Evolutionary conservation across 2,329 filamentous ascomycete genomes (phyloP).

Genomic region (Colletotrichum cuscutae): DNA sequence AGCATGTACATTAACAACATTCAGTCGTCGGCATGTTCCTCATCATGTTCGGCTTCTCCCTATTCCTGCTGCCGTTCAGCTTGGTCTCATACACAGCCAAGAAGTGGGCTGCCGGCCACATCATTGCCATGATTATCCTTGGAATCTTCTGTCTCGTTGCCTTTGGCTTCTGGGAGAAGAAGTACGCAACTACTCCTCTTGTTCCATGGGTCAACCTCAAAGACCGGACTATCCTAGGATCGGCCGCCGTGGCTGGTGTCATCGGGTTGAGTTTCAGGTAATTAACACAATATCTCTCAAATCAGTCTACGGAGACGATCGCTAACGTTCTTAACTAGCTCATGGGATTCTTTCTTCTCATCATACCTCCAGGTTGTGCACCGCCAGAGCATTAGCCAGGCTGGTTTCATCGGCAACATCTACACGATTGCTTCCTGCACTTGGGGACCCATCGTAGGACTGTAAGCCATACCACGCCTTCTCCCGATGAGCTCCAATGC

Average conservation of each 20-base stretch:
- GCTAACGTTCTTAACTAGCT: slow-evolving; percentile 36
- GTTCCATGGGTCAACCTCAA: slow-evolving; percentile 53
- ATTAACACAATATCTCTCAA: slow-evolving; percentile 14
- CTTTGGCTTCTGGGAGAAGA: slow-evolving; percentile 50
- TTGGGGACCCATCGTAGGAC: slow-evolving; percentile 50
- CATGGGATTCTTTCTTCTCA: slow-evolving; percentile 46
- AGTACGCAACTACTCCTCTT: slow-evolving; percentile 57
- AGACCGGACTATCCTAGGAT: slow-evolving; percentile 39
- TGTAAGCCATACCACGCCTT: slow-evolving; percentile 34
- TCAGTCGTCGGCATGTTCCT: slow-evolving; percentile 58
- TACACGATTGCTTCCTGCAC: slow-evolving; percentile 51
- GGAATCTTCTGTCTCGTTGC: slow-evolving; percentile 25
- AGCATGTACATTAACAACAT: too few relatives aligned
- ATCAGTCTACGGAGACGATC: slow-evolving; percentile 15
- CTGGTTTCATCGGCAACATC: slow-evolving; percentile 45
- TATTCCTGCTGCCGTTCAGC: slow-evolving; percentile 68
- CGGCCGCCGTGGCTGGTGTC: slow-evolving; percentile 50
- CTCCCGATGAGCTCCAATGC: slow-evolving; percentile 49
- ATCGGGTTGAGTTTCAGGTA: slow-evolving; percentile 54
- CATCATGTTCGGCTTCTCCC: slow-evolving; percentile 57
- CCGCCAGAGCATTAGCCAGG: slow-evolving; percentile 39
- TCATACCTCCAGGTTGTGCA: slow-evolving; percentile 53
- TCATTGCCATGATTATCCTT: slow-evolving; percentile 52
- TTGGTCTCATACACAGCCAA: slow-evolving; percentile 55
- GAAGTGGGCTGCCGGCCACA: slow-evolving; percentile 53